Conservation (phyloP, 1,284 basidiomycete genomes). For the Cutaneotrichosporon daszewskae region DNA sequence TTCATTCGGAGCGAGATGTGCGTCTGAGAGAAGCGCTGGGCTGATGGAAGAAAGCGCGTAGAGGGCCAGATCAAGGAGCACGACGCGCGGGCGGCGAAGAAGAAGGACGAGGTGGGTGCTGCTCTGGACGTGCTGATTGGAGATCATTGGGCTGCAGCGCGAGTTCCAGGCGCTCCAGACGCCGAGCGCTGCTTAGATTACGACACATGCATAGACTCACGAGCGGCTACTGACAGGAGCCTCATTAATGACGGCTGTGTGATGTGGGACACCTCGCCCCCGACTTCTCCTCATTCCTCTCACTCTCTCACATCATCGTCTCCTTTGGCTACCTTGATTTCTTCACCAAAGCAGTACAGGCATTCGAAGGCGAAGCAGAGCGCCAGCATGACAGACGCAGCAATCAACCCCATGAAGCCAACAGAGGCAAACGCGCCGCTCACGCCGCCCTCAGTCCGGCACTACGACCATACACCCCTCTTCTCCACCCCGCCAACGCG, state of each 20-base stretch:
- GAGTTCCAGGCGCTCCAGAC: slow-evolving; percentile 40
- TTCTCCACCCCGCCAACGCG: too few species aligned
- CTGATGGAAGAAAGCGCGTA: slow-evolving; percentile 62
- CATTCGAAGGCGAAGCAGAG: too few species aligned
- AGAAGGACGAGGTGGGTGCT: slow-evolving; percentile 65
- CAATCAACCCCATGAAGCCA: too few species aligned
- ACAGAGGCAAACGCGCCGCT: too few species aligned
- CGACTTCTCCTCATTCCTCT: background rate
- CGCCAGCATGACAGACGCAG: too few species aligned
- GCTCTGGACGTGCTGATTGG: slow-evolving; percentile 1
- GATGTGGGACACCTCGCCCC: background rate
- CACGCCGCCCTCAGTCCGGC: too few species aligned
- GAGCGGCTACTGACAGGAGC: background rate
- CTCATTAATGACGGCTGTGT: background rate
- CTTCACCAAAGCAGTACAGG: too few species aligned
- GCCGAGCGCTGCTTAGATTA: slow-evolving; percentile 16
- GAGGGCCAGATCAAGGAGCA: slow-evolving; percentile 73
- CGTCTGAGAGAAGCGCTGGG: slow-evolving; percentile 32
- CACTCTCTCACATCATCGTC: background rate
- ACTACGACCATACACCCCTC: too few species aligned
- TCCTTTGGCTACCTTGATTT: too few species aligned
- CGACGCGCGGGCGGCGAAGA: slow-evolving; percentile 65
- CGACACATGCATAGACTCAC: slow-evolving; percentile 5
- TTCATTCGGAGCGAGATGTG: slow-evolving; percentile 89
- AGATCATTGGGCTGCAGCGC: slow-evolving; percentile 43